A percentile compares a stretch with the other conserved stretches of the same genome.
phyloP scores from a whole-genome alignment of 768 basidiomycete genomes.

The Rhodocollybia butyracea region DNA sequence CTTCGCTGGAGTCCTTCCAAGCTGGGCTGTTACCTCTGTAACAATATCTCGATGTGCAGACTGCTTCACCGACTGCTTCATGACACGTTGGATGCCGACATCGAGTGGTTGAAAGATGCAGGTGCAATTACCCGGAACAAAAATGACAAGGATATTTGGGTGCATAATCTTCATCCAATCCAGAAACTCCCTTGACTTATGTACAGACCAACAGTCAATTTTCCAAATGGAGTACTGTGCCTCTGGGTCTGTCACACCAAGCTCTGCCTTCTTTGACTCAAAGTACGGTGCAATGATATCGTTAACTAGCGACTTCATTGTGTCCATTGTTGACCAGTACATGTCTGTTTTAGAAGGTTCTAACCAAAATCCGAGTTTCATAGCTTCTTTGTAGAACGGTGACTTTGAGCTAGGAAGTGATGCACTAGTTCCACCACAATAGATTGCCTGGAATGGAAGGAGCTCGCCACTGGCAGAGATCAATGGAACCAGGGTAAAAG shows the following conservation, averaged over 20 bases:
- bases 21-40: constrained; percentile 16
- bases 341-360: constrained; percentile 14
- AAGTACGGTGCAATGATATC: constrained; percentile 26
- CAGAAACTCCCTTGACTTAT: constrained; percentile 29
- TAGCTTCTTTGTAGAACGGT: background rate
- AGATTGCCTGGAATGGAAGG: too few species aligned
- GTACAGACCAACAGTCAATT: constrained; percentile 35
- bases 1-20: constrained; percentile 7
- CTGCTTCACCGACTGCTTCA: constrained; percentile 19
- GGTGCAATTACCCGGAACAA: constrained; percentile 30
- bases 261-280: constrained; percentile 10
- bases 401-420: background rate
- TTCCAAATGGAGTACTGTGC: constrained; percentile 18
- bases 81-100: constrained; percentile 28
- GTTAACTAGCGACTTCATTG: constrained; percentile 21
- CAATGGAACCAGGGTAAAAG: too few species aligned
- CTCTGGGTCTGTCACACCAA: constrained; percentile 5
- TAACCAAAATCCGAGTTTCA: background rate
- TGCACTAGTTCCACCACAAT: constrained; percentile 6
- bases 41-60: constrained; percentile 24
- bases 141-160: constrained; percentile 26
- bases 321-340: constrained; percentile 24
- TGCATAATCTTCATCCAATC: constrained; percentile 28
- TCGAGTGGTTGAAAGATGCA: constrained; percentile 26
- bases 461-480: too few species aligned